A percentile compares a stretch with the other conserved stretches of the same genome.
phyloP scores from a whole-genome alignment of 2,329 filamentous ascomycete genomes.

The Hypoxylon sp. region DNA sequence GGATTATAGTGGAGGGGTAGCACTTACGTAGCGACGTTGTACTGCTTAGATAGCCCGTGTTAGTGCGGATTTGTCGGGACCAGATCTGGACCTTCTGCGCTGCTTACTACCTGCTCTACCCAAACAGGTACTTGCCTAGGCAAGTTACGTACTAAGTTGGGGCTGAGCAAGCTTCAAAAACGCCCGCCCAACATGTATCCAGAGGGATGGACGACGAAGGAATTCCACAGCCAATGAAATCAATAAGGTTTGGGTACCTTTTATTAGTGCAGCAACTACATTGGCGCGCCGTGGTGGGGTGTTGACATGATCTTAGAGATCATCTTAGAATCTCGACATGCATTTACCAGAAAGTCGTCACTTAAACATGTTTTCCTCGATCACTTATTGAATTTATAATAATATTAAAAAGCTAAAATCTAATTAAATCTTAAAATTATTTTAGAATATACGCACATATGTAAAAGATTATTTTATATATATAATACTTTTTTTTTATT shows the following conservation, averaged over 20 bases:
- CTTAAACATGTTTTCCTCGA: too few relatives aligned
- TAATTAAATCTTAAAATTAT: too few relatives aligned
- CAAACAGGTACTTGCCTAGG: conserved; percentile 6
- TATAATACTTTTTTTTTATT: too few relatives aligned
- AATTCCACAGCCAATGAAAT: conserved; percentile 1
- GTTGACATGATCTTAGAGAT: too few relatives aligned
- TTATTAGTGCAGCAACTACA: neutral
- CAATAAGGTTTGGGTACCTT: neutral
- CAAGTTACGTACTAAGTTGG: conserved; percentile 19
- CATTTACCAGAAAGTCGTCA: too few relatives aligned
- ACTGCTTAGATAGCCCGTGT: conserved; percentile 16
- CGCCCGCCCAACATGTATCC: conserved; percentile 8
- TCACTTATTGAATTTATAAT: too few relatives aligned
- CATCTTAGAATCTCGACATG: too few relatives aligned
- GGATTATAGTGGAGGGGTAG: neutral
- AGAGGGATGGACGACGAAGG: conserved; percentile 24
- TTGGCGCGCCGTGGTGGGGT: too few relatives aligned
- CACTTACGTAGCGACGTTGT: conserved; percentile 21
- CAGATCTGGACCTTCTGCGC: conserved; percentile 24
- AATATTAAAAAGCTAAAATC: too few relatives aligned
- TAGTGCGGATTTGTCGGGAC: conserved; percentile 15
- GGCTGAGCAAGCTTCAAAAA: conserved; percentile 25
- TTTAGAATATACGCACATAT: too few relatives aligned
- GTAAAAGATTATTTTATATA: too few relatives aligned
- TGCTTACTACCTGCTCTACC: conserved; percentile 1